Percentiles rank a stretch among this genome's conserved stretches.
These are phyloP conservation scores for Aureobasidium leucospermi DNA, from an alignment of 2,329 filamentous ascomycete species.

Conservation along the genomic window DNA sequence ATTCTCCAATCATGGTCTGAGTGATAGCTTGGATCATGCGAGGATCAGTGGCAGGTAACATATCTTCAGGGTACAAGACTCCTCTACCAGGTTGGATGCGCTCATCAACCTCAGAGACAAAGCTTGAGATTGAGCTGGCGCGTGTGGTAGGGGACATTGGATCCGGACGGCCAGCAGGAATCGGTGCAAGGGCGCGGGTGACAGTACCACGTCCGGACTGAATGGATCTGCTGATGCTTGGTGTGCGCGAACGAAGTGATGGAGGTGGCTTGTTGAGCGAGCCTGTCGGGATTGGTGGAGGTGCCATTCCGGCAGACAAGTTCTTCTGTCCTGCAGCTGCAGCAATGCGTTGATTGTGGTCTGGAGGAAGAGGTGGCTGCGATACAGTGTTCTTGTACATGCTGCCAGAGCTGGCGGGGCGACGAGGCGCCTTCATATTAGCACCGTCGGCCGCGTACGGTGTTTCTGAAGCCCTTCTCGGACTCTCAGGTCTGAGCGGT, in stretches of 20 bases:
- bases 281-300: slow-evolving; percentile 72
- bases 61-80: slow-evolving; percentile 50
- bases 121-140: slow-evolving; percentile 87
- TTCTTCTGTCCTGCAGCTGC: slow-evolving; percentile 56
- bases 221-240: slow-evolving; percentile 20
- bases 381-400: slow-evolving; percentile 41
- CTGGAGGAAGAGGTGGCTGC: slow-evolving; percentile 68
- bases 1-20: slow-evolving; percentile 99
- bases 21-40: slow-evolving; percentile 99
- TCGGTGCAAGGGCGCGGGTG: slow-evolving; percentile 1
- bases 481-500: slow-evolving; percentile 16
- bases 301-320: slow-evolving; percentile 60
- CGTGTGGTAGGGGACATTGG: slow-evolving; percentile 45
- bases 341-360: slow-evolving; percentile 79
- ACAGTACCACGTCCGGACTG: not conserved
- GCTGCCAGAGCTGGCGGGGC: slow-evolving; percentile 70
- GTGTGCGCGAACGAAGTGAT: slow-evolving; percentile 28
- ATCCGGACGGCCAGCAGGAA: slow-evolving; percentile 32
- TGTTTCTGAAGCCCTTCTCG: slow-evolving; percentile 16
- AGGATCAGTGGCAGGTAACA: slow-evolving; percentile 70
- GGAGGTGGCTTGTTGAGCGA: slow-evolving; percentile 22
- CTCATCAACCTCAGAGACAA: slow-evolving; percentile 85
- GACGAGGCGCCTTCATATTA: slow-evolving; percentile 32
- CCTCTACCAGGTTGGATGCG: slow-evolving; percentile 71
- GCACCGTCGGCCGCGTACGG: slow-evolving; percentile 5